phyloP scores from a whole-genome alignment of 352 stramenopile genomes.

The Phytophthora fragariae region DNA sequence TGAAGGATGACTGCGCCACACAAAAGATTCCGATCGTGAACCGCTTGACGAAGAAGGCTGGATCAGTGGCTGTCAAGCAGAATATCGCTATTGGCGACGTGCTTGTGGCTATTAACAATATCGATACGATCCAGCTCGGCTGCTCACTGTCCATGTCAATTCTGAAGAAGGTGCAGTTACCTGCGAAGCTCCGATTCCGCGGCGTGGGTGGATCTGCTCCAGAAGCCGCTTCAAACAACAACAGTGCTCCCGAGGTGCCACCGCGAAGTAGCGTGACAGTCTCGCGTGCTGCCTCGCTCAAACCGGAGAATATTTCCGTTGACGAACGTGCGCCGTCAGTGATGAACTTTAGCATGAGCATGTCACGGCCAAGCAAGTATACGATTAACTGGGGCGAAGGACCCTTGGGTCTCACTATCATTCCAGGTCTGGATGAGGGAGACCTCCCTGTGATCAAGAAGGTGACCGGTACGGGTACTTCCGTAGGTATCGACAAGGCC shows the following conservation, averaged over 20 bases:
- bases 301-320: conserved; percentile 27
- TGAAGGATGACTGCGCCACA: conserved; percentile 87
- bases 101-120: conserved; percentile 90
- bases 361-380: conserved; percentile 75
- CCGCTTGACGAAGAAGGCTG: conserved; percentile 85
- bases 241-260: conserved; percentile 18
- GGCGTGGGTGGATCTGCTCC: conserved; percentile 72
- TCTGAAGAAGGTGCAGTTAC: conserved; percentile 88
- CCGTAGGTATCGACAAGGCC: conserved; percentile 79
- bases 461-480: conserved; percentile 85
- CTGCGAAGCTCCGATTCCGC: conserved; percentile 85
- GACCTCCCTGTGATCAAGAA: conserved; percentile 90
- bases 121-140: conserved; percentile 88
- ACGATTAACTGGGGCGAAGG: conserved; percentile 84
- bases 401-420: conserved; percentile 85
- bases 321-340: conserved; percentile 40
- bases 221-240: conserved; percentile 27
- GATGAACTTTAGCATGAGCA: conserved; percentile 57
- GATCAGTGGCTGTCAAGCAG: conserved; percentile 88
- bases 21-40: conserved; percentile 91
- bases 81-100: conserved; percentile 90
- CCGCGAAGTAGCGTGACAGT: conserved; percentile 35
- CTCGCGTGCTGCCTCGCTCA: conserved; percentile 28
- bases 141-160: conserved; percentile 91
- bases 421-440: conserved; percentile 78